Percentiles rank a stretch among this genome's conserved stretches.
phyloP scores from a whole-genome alignment of 768 basidiomycete genomes.

The Hericium erinaceus region DNA sequence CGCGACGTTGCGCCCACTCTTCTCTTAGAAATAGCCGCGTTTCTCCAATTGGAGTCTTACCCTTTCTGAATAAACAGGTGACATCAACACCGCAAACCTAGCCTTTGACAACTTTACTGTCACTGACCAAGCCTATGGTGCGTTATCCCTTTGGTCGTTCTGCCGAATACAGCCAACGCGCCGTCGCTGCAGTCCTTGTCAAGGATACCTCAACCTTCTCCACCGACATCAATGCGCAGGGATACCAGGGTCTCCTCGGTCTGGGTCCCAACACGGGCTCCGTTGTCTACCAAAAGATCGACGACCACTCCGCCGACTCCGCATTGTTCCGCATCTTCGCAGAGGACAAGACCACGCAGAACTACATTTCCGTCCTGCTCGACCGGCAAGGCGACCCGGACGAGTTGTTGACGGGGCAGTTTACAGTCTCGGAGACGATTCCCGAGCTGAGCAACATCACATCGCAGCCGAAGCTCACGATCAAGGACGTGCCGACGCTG shows the following conservation, averaged over 20 bases:
- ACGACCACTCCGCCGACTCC: constrained; percentile 40
- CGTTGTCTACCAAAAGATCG: constrained; percentile 47
- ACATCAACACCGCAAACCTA: constrained; percentile 43
- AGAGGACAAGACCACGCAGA: constrained; percentile 41
- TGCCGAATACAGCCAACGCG: neutral
- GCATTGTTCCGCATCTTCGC: constrained; percentile 59
- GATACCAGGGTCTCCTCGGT: constrained; percentile 65
- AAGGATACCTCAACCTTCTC: constrained; percentile 56
- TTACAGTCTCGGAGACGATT: constrained; percentile 59
- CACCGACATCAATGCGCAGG: constrained; percentile 46
- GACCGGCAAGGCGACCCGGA: constrained; percentile 47
- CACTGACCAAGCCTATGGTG: constrained; percentile 58
- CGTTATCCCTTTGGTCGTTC: constrained; percentile 16
- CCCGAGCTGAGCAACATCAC: constrained; percentile 53
- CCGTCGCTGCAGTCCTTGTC: constrained; percentile 43
- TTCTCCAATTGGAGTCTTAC: too few species aligned
- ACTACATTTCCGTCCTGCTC: constrained; percentile 65
- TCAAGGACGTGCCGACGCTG: constrained; percentile 54
- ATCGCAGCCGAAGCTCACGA: constrained; percentile 52
- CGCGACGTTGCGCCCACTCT: too few species aligned
- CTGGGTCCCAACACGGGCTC: constrained; percentile 73
- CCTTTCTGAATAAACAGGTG: constrained; percentile 27
- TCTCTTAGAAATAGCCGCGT: too few species aligned
- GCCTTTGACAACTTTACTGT: constrained; percentile 50
- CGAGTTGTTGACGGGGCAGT: constrained; percentile 47